Evolutionary conservation across 2,329 filamentous ascomycete species (phyloP), one percentile per base, ranked within the genome.

Genomic region (Aureobasidium sp.): DNA sequence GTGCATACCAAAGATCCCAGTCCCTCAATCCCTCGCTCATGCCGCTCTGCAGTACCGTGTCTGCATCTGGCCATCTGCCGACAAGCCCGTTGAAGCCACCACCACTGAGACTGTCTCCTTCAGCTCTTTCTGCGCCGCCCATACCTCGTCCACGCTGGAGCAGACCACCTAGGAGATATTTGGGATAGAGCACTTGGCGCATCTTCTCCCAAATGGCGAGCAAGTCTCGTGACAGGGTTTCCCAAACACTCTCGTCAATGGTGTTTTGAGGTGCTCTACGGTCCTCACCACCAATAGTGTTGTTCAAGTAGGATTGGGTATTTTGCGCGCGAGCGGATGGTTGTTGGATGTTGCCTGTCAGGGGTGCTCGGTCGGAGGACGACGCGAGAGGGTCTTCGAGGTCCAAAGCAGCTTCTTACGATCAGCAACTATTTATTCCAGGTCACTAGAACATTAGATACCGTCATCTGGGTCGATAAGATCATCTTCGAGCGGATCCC

Each of bases 191-290:
- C 42, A 99, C 94, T 79, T 97, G 93, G 74, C 90, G 87, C 87
- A 99, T 91, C 82, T 99, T 99, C 77, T 90, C 89, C 93, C 94
- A 97, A 39, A 97, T 91, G 30, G 91, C 94, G 8, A 93, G 77
- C 66, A 99, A 78, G 74, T 99, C 94, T 67, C 94, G 88, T 58
- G 89, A 90, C 64, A 99, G 80, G n/a, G 94, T 99, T 47, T 93
- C 90, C 94, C 94, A 99, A 44, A 99, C 94, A 1, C 86, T 87
- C 78, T 99, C 94, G 75, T 99, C 94, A 74, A 99, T 95, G 49
- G 94, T 99, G 77, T 95, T 96, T 67, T 88, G 86, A 8, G 91
- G 85, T 16, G 94, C 92, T 65, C 88, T 84, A 60, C 94, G 89
- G 78, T 99, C 94, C 75, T 97, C 93, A 67, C 94, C 94, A 2